A percentile compares a stretch with the other conserved stretches of the same genome.
Conservation (phyloP, 371 early-diverging fungal species). For the Capillidium heterosporum region DNA sequence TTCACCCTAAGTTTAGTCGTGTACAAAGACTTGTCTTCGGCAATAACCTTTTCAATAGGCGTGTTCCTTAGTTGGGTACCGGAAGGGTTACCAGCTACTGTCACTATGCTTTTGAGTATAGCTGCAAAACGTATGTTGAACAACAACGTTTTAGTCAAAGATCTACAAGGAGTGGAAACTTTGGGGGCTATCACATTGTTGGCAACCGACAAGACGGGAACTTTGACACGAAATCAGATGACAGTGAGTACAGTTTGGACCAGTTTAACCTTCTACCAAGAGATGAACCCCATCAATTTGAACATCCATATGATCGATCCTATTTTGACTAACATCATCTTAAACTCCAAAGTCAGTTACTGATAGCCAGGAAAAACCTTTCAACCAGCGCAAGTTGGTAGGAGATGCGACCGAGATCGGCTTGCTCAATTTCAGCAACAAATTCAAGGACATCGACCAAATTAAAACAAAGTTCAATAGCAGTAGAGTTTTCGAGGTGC, state of each 20-base stretch:
- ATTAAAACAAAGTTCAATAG: slow-evolving; percentile 20
- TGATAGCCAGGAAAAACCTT: slow-evolving; percentile 66
- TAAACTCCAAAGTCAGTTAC: slow-evolving; percentile 74
- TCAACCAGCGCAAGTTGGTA: slow-evolving; percentile 44
- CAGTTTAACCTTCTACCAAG: slow-evolving; percentile 28
- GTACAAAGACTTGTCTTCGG: slow-evolving; percentile 26
- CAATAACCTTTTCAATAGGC: slow-evolving; percentile 43
- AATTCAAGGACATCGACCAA: slow-evolving; percentile 40
- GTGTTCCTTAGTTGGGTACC: slow-evolving; percentile 47
- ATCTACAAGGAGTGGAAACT: slow-evolving; percentile 88
- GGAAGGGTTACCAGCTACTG: slow-evolving; percentile 58
- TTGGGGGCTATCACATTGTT: slow-evolving; percentile 88
- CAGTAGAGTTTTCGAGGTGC: slow-evolving; percentile 88
- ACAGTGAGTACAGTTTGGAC: slow-evolving; percentile 47
- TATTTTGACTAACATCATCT: slow-evolving; percentile 39
- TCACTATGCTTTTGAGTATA: slow-evolving; percentile 74
- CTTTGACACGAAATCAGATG: slow-evolving; percentile 77
- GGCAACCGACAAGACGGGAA: slow-evolving; percentile 92
- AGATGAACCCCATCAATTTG: slow-evolving; percentile 22
- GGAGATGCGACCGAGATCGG: slow-evolving; percentile 92
- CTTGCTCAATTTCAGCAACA: slow-evolving; percentile 53
- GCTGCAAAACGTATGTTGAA: slow-evolving; percentile 86
- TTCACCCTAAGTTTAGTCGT: slow-evolving; percentile 24
- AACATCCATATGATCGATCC: slow-evolving; percentile 38
- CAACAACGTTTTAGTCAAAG: slow-evolving; percentile 80